Percentiles rank a stretch among this genome's conserved stretches.
Conservation (phyloP, 169 alveolate species). For the Babesia caballi region DNA sequence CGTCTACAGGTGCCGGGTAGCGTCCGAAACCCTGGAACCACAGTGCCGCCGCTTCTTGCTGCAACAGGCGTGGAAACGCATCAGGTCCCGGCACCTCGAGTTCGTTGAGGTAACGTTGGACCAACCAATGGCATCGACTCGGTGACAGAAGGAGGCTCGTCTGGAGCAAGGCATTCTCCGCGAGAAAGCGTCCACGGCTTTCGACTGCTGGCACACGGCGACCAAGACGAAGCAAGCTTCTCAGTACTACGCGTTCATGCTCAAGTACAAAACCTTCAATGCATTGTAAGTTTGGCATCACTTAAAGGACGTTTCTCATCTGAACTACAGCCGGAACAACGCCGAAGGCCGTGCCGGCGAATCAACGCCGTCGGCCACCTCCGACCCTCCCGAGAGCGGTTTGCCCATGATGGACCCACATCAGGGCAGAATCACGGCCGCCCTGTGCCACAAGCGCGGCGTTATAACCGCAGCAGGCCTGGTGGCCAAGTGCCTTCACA, state of each 20-base stretch:
- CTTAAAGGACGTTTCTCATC: background rate
- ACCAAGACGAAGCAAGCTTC: conserved; percentile 26
- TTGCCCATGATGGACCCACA: background rate
- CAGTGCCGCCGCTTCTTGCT: background rate
- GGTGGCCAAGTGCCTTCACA: background rate
- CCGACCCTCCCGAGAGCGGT: background rate
- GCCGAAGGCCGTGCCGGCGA: background rate
- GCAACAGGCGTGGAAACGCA: conserved; percentile 13
- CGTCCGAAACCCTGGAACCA: background rate
- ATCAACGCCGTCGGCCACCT: background rate
- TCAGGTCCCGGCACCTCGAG: background rate
- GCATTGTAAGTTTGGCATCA: conserved; percentile 8
- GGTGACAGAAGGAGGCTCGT: background rate
- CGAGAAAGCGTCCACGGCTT: background rate
- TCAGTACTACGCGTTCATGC: conserved; percentile 1
- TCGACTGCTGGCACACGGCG: conserved; percentile 13
- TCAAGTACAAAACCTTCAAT: conserved; percentile 13
- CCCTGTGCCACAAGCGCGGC: conserved; percentile 3
- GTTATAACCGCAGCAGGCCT: conserved; percentile 21
- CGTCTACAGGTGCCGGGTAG: background rate
- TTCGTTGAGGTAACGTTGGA: background rate
- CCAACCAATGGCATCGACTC: background rate
- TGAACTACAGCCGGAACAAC: background rate
- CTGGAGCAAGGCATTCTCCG: background rate
- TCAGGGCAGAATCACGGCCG: background rate